These are phyloP conservation scores for Camelina neglecta DNA, from an alignment of 345 rosid species.

Conservation along the genomic window DNA sequence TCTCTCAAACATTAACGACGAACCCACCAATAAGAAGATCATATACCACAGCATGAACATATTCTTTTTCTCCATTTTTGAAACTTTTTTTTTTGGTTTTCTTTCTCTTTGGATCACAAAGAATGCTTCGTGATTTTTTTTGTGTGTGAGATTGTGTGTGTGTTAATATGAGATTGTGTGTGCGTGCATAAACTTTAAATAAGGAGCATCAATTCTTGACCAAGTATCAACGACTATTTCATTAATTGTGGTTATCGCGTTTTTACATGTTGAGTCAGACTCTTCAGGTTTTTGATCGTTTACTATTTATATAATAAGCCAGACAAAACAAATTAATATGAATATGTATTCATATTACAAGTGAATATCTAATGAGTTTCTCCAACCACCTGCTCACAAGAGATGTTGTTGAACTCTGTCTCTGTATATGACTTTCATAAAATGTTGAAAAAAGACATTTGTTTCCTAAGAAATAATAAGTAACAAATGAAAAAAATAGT, in stretches of 20 bases:
- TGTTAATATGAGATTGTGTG: neutral
- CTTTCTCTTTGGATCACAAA: conserved; percentile 6
- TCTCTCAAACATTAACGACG: conserved; percentile 27
- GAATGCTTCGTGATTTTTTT: neutral
- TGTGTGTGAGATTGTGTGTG: neutral
- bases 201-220: conserved; percentile 33
- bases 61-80: conserved; percentile 32
- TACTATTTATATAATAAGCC: neutral
- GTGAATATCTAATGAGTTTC: conserved; percentile 5
- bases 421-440: conserved; percentile 21
- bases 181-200: conserved; percentile 1
- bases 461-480: neutral
- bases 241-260: neutral
- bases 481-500: neutral
- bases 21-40: conserved; percentile 29
- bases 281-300: neutral
- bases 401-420: conserved; percentile 24
- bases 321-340: neutral
- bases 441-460: conserved; percentile 8
- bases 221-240: conserved; percentile 30
- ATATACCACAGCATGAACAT: conserved; percentile 29
- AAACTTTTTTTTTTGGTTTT: neutral
- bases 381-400: conserved; percentile 24
- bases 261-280: conserved; percentile 9
- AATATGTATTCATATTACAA: conserved; percentile 22